phyloP scores from a whole-genome alignment of 2,329 filamentous ascomycete species.

The Tolypocladium album region DNA sequence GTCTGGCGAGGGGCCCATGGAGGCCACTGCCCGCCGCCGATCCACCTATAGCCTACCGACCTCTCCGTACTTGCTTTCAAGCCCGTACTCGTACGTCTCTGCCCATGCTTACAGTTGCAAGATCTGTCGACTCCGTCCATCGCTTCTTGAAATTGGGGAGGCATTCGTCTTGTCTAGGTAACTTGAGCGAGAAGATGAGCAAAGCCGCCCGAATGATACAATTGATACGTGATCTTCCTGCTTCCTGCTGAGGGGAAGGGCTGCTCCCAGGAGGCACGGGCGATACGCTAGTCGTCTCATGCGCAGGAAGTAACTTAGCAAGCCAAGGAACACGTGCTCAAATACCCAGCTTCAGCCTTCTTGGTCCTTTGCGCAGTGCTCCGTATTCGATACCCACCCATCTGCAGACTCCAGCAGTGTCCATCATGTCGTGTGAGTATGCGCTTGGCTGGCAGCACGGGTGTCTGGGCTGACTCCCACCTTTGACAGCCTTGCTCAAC shows the following conservation, averaged over 20 bases:
- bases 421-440: slow-evolving; percentile 10
- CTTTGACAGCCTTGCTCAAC: slow-evolving; percentile 27
- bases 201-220: not conserved
- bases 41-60: not conserved
- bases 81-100: too few relatives aligned
- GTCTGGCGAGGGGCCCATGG: not conserved
- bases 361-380: not conserved
- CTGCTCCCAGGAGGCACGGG: not conserved
- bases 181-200: too few relatives aligned
- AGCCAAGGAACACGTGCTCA: not conserved
- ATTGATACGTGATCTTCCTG: not conserved
- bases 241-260: not conserved
- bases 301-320: not conserved
- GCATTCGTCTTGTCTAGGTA: too few relatives aligned
- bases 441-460: not conserved
- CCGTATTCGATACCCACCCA: not conserved
- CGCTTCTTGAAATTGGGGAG: not conserved
- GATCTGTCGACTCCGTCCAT: too few relatives aligned
- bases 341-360: not conserved
- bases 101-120: too few relatives aligned
- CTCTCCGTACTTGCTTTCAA: too few relatives aligned
- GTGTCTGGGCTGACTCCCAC: not conserved
- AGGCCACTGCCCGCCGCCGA: not conserved
- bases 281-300: not conserved
- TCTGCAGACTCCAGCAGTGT: not conserved